phyloP scores from a whole-genome alignment of 129 eudicot genomes.

The sunflower (Helianthus annuus) region DNA sequence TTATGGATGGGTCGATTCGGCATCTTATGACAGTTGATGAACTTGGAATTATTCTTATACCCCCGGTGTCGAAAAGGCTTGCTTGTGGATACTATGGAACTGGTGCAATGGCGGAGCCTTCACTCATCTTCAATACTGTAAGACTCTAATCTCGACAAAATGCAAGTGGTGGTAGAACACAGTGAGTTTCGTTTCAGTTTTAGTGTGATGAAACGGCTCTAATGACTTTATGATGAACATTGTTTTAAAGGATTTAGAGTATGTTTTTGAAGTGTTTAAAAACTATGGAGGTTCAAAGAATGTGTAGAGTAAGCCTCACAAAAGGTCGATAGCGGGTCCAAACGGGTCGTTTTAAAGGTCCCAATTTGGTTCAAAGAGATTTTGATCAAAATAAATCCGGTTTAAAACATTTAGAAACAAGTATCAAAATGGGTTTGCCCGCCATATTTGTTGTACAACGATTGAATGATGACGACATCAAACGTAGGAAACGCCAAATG shows the following conservation, averaged over 20 bases:
- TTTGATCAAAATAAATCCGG: no score
- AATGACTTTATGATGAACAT: background rate
- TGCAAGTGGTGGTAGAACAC: conserved; percentile 26
- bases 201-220: background rate
- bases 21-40: conserved; percentile 84
- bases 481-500: no score
- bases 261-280: background rate
- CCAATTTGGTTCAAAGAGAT: no score
- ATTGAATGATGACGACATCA: no score
- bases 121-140: conserved; percentile 70
- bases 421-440: no score
- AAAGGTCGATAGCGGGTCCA: no score
- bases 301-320: conserved; percentile 4
- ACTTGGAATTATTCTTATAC: conserved; percentile 76
- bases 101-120: conserved; percentile 98
- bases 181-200: conserved; percentile 9
- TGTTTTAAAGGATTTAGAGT: background rate
- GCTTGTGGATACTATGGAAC: conserved; percentile 96
- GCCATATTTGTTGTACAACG: no score
- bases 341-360: no score
- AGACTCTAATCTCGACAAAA: conserved; percentile 60
- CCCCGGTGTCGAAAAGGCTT: conserved; percentile 81
- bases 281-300: background rate
- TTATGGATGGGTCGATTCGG: conserved; percentile 1
- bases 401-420: no score